Evolutionary conservation across 805 yeast species (phyloP).

Genomic region (Lipomyces sp.): DNA sequence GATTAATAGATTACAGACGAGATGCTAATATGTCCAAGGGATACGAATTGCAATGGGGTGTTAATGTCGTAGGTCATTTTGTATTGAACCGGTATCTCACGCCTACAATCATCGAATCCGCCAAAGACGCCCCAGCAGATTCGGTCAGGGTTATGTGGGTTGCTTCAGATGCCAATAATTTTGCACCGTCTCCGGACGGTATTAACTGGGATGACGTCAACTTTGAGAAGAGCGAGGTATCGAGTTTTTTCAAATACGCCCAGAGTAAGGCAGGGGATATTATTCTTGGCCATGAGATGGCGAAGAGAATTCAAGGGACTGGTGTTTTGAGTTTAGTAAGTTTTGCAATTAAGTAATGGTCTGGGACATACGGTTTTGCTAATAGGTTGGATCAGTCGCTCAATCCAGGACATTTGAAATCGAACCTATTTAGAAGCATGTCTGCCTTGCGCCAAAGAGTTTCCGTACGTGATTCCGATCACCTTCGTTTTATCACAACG

Average conservation of each 20-base stretch:
- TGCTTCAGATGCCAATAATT: constrained; percentile 49
- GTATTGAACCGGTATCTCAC: constrained; percentile 50
- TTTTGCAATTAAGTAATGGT: neutral
- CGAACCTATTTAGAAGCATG: constrained; percentile 28
- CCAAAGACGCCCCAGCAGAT: constrained; percentile 39
- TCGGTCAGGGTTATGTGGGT: constrained; percentile 54
- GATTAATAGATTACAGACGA: neutral
- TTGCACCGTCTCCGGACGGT: constrained; percentile 45
- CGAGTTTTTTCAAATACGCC: constrained; percentile 44
- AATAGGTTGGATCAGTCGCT: constrained; percentile 18
- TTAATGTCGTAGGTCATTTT: constrained; percentile 55
- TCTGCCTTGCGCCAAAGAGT: constrained; percentile 25
- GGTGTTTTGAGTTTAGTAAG: constrained; percentile 35
- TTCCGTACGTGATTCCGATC: constrained; percentile 5
- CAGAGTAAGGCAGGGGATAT: constrained; percentile 51
- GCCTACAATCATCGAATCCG: constrained; percentile 48
- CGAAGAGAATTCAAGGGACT: constrained; percentile 16
- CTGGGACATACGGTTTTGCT: neutral
- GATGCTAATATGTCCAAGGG: constrained; percentile 44
- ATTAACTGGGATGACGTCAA: constrained; percentile 48
- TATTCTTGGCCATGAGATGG: constrained; percentile 26
- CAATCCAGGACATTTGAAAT: constrained; percentile 34
- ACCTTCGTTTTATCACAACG: neutral
- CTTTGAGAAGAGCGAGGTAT: constrained; percentile 36
- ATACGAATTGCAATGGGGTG: constrained; percentile 54